Conservation (phyloP, 371 early-diverging fungal species). For the Funneliformis caledonium region DNA sequence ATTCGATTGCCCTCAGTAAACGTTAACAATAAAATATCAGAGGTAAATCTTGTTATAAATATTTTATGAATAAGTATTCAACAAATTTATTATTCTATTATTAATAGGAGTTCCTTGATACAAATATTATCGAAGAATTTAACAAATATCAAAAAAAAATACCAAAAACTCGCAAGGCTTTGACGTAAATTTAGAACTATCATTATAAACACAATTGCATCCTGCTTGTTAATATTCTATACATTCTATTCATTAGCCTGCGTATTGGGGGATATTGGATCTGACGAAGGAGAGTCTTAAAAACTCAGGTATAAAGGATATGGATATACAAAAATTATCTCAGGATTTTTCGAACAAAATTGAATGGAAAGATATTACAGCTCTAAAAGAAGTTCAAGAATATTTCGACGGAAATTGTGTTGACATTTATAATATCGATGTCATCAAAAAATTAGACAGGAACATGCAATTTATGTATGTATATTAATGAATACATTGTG, state of each 20-base stretch:
- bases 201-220: constrained; percentile 26
- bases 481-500: constrained; percentile 8
- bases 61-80: constrained; percentile 20
- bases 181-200: constrained; percentile 31
- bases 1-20: constrained; percentile 26
- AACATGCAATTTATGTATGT: constrained; percentile 37
- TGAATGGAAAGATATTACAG: not conserved
- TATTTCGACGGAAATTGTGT: constrained; percentile 27
- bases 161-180: constrained; percentile 30
- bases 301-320: constrained; percentile 26
- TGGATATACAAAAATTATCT: constrained; percentile 22
- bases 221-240: constrained; percentile 7
- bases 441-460: constrained; percentile 23
- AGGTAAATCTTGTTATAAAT: constrained; percentile 36
- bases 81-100: constrained; percentile 29
- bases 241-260: constrained; percentile 12
- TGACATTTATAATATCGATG: not conserved
- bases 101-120: constrained; percentile 33
- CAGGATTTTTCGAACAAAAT: constrained; percentile 35
- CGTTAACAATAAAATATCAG: constrained; percentile 10
- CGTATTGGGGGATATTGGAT: constrained; percentile 37
- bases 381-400: constrained; percentile 31
- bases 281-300: constrained; percentile 31
- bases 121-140: constrained; percentile 28
- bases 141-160: constrained; percentile 31